Conservation (phyloP, 306 rosid species). For the Albizia julibrissin region DNA sequence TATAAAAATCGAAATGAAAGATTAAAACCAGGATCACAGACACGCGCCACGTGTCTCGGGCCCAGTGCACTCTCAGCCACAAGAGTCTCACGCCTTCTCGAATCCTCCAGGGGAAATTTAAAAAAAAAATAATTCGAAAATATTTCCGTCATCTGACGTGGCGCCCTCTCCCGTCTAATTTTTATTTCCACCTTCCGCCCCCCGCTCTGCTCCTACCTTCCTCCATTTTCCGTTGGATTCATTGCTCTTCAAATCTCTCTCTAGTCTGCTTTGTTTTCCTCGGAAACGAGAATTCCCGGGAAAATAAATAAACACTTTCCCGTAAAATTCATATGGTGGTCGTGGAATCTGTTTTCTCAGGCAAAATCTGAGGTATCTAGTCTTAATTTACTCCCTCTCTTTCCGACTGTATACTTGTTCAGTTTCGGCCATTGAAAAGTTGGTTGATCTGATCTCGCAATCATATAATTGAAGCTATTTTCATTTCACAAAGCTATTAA, state of each 20-base stretch:
- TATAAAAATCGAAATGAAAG: background rate
- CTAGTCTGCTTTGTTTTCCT: background rate
- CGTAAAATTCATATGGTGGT: background rate
- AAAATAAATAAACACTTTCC: background rate
- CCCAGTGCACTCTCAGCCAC: background rate
- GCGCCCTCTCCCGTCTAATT: background rate
- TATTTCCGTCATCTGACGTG: background rate
- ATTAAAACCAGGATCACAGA: background rate
- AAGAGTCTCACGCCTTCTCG: background rate
- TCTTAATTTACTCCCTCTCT: background rate
- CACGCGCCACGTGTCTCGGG: constrained; percentile 1
- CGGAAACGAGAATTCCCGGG: background rate
- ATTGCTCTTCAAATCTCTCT: background rate
- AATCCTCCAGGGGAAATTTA: background rate
- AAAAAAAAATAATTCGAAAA: background rate
- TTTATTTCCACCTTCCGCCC: background rate
- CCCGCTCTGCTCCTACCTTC: background rate
- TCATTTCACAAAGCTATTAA: background rate
- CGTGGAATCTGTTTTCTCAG: background rate
- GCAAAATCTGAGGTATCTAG: constrained; percentile 5
- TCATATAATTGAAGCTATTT: background rate
- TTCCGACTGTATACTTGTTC: background rate
- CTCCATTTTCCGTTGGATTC: background rate
- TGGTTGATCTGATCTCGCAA: background rate
- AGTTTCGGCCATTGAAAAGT: background rate